phyloP scores from a whole-genome alignment of 768 basidiomycete species.

The Myochromella boudieri region DNA sequence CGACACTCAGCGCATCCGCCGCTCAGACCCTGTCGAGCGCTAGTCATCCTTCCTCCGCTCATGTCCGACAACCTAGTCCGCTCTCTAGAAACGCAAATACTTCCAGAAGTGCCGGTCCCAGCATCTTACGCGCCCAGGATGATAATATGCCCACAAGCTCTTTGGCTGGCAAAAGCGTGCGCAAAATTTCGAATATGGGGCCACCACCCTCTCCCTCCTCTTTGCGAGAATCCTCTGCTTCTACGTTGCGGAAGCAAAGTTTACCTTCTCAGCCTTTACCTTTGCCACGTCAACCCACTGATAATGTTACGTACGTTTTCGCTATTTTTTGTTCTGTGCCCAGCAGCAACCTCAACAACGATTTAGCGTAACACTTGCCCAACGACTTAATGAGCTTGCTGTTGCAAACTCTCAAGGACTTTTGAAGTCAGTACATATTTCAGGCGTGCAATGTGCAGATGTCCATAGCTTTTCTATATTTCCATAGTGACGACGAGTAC shows the following conservation, averaged over 20 bases:
- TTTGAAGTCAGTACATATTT: slow-evolving; percentile 53
- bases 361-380: slow-evolving; percentile 73
- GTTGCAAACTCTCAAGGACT: slow-evolving; percentile 79
- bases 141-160: slow-evolving; percentile 19
- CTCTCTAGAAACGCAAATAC: slow-evolving; percentile 21
- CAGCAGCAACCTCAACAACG: neutral
- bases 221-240: slow-evolving; percentile 16
- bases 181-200: slow-evolving; percentile 7
- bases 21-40: slow-evolving; percentile 38
- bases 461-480: neutral
- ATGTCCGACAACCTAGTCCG: slow-evolving; percentile 23
- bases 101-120: slow-evolving; percentile 21
- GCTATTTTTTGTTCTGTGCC: slow-evolving; percentile 4
- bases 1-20: slow-evolving; percentile 29
- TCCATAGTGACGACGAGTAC: slow-evolving; percentile 78
- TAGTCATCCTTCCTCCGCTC: slow-evolving; percentile 20
- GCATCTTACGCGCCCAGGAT: slow-evolving; percentile 23
- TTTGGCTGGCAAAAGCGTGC: slow-evolving; percentile 16
- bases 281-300: slow-evolving; percentile 37
- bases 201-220: slow-evolving; percentile 18
- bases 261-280: slow-evolving; percentile 19
- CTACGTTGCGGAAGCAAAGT: slow-evolving; percentile 23
- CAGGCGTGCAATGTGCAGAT: neutral
- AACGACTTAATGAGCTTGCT: slow-evolving; percentile 79
- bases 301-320: slow-evolving; percentile 54